Conservation (phyloP, 352 stramenopile genomes). For the Discostella stelligera region DNA sequence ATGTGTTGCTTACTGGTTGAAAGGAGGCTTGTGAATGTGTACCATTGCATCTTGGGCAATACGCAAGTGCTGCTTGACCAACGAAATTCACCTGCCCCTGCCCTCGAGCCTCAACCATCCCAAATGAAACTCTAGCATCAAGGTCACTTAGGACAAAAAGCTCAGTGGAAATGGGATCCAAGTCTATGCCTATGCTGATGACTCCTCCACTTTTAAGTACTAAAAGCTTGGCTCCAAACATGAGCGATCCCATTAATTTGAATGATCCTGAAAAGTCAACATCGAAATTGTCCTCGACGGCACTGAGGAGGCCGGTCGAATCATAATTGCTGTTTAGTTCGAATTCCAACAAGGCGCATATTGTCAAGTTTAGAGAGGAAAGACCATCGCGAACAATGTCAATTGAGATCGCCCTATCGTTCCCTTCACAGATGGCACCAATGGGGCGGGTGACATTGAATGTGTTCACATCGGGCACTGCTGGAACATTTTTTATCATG, state of each 20-base stretch:
- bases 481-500: not conserved
- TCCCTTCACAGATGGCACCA: conserved; percentile 29
- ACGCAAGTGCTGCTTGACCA: conserved; percentile 20
- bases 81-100: not conserved
- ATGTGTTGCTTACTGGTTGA: conserved; percentile 2
- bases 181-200: conserved; percentile 8
- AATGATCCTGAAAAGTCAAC: conserved; percentile 17
- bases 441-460: conserved; percentile 16
- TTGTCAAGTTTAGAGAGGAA: conserved; percentile 18
- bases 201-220: not conserved
- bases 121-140: conserved; percentile 21
- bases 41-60: conserved; percentile 14
- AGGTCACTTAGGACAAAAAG: conserved; percentile 19
- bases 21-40: not conserved
- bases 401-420: conserved; percentile 39
- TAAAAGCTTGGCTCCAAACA: conserved; percentile 26
- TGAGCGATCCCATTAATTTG: conserved; percentile 24
- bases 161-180: conserved; percentile 36
- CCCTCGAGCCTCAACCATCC: conserved; percentile 27
- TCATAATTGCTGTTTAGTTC: conserved; percentile 17
- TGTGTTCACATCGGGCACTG: conserved; percentile 21
- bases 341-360: conserved; percentile 44
- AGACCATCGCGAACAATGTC: conserved; percentile 17
- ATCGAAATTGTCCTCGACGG: conserved; percentile 23
- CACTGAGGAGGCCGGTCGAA: conserved; percentile 17